A percentile compares a stretch with the other conserved stretches of the same genome.
Evolutionary conservation across 371 early-diverging fungal genomes (phyloP).

Genomic region (Conidiobolus incongruus): DNA sequence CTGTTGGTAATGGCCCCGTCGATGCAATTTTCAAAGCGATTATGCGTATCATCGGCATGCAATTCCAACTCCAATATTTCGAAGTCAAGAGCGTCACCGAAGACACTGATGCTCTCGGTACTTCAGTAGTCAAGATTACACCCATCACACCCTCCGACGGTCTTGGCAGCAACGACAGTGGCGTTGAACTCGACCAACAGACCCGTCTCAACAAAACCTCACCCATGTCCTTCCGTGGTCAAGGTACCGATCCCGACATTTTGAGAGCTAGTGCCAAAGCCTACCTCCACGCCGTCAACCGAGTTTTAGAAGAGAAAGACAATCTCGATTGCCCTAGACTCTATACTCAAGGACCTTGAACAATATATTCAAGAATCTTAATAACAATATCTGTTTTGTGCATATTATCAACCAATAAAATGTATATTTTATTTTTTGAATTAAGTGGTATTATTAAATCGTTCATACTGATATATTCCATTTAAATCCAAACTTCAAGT

Average conservation of each 20-base stretch:
- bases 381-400: no score
- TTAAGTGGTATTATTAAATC: no score
- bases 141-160: constrained; percentile 7
- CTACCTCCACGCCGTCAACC: constrained; percentile 63
- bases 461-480: no score
- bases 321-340: no score
- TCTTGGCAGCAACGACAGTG: neutral
- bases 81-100: constrained; percentile 68
- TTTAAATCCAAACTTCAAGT: no score
- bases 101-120: constrained; percentile 67
- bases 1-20: constrained; percentile 57
- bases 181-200: constrained; percentile 1
- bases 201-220: neutral
- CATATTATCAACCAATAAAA: no score
- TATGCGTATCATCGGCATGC: constrained; percentile 44
- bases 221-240: constrained; percentile 29
- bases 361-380: no score
- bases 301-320: no score
- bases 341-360: no score
- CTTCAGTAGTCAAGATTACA: constrained; percentile 52
- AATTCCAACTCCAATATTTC: constrained; percentile 32
- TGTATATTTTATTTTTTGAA: no score
- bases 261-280: constrained; percentile 66
- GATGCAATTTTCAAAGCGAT: constrained; percentile 67
- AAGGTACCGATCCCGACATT: constrained; percentile 62